Conservation (phyloP, 768 basidiomycete species). For the Auriscalpium orientale region DNA sequence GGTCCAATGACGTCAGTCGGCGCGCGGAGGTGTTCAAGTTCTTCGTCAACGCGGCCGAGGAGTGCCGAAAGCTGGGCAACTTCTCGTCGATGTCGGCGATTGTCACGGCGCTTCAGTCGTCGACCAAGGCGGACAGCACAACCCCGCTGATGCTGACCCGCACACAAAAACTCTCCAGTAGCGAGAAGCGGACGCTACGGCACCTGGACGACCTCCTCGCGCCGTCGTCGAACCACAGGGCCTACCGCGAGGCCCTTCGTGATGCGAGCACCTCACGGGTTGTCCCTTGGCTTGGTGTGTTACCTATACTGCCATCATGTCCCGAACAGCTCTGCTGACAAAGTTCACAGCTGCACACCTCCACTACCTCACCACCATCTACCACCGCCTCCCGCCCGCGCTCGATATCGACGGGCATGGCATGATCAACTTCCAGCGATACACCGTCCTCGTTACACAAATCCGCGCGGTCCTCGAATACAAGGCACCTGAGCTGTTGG, state of each 20-base stretch:
- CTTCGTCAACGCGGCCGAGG: conserved; percentile 36
- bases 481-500: conserved; percentile 27
- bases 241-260: conserved; percentile 30
- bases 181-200: conserved; percentile 24
- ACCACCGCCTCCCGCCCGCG: neutral
- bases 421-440: conserved; percentile 38
- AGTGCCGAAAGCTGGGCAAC: conserved; percentile 37
- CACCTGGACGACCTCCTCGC: conserved; percentile 20
- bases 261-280: conserved; percentile 17
- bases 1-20: conserved; percentile 28
- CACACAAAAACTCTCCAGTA: conserved; percentile 2
- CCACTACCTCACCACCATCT: neutral
- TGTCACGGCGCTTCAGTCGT: conserved; percentile 33
- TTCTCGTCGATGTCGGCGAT: conserved; percentile 38
- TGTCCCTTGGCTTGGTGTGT: conserved; percentile 35
- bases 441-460: conserved; percentile 29
- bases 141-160: conserved; percentile 27
- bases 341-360: conserved; percentile 28
- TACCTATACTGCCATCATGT: neutral
- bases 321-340: neutral
- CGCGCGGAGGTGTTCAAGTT: conserved; percentile 35
- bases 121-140: conserved; percentile 29
- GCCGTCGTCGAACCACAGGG: conserved; percentile 27
- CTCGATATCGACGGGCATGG: conserved; percentile 21
- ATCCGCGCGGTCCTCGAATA: conserved; percentile 28